These are phyloP conservation scores for Balansia obtecta DNA, from an alignment of 2,329 filamentous ascomycete genomes.

Conservation along the genomic window DNA sequence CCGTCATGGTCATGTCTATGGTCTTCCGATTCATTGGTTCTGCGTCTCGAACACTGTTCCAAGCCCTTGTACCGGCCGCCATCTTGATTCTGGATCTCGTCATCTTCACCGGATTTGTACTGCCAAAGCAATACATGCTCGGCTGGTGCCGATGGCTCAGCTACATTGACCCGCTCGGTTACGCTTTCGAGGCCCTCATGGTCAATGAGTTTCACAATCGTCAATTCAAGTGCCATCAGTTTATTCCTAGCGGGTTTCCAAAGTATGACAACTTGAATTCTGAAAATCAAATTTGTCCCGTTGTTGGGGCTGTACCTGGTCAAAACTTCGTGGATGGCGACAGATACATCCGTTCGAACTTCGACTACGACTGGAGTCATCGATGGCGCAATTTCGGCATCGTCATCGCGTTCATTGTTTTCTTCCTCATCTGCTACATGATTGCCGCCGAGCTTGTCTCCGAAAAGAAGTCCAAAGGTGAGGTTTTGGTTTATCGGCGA, in stretches of 20 bases:
- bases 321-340: slow-evolving; percentile 41
- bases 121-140: slow-evolving; percentile 57
- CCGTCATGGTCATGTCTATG: slow-evolving; percentile 72
- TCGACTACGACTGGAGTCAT: slow-evolving; percentile 44
- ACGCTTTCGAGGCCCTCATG: slow-evolving; percentile 70
- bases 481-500: slow-evolving; percentile 62
- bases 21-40: slow-evolving; percentile 75
- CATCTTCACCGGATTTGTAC: slow-evolving; percentile 59
- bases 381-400: slow-evolving; percentile 64
- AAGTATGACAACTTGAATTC: slow-evolving; percentile 15
- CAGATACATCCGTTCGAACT: slow-evolving; percentile 39
- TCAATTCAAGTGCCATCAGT: slow-evolving; percentile 39
- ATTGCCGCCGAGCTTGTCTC: slow-evolving; percentile 53
- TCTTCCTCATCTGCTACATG: slow-evolving; percentile 51
- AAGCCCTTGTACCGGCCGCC: slow-evolving; percentile 48
- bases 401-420: slow-evolving; percentile 49
- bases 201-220: slow-evolving; percentile 69
- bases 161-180: slow-evolving; percentile 67
- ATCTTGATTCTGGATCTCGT: slow-evolving; percentile 53
- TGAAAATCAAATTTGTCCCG: slow-evolving; percentile 41
- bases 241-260: slow-evolving; percentile 25
- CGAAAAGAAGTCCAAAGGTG: slow-evolving; percentile 59
- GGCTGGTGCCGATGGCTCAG: slow-evolving; percentile 76
- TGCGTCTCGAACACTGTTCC: slow-evolving; percentile 55
- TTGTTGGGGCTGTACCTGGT: slow-evolving; percentile 46